These are phyloP conservation scores for Solanum chilense DNA, from an alignment of 257 asterid species.

Conservation along the genomic window DNA sequence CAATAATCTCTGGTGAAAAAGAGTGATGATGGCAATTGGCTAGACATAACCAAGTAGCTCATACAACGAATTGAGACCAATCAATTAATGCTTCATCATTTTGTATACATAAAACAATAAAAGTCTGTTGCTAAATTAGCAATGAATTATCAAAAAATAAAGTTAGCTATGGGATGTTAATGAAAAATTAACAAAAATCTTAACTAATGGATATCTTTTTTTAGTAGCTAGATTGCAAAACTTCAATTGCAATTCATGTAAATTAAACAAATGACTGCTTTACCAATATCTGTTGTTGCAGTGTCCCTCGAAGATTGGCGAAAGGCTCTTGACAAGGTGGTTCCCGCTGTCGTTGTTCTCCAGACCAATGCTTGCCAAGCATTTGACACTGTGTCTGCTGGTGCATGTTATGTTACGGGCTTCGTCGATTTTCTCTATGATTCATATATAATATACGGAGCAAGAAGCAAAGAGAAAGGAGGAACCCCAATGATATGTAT, in stretches of 20 bases:
- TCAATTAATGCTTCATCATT: background rate
- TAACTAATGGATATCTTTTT: background rate
- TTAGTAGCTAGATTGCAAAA: background rate
- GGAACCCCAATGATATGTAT: background rate
- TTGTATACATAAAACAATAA: background rate
- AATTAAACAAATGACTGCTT: background rate
- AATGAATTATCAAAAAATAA: background rate
- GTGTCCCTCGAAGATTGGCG: constrained; percentile 72
- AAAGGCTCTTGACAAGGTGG: constrained; percentile 71
- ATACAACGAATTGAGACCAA: background rate
- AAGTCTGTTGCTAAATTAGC: background rate
- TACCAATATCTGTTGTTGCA: background rate
- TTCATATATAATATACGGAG: background rate
- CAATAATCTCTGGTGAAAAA: background rate
- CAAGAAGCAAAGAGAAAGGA: background rate
- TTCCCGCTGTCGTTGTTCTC: constrained; percentile 92
- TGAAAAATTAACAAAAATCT: background rate
- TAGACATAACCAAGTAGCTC: background rate
- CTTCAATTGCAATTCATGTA: background rate
- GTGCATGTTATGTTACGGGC: constrained; percentile 90
- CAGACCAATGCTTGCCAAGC: constrained; percentile 94
- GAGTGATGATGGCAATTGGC: background rate
- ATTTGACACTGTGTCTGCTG: constrained; percentile 87
- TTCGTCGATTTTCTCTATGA: constrained; percentile 6
- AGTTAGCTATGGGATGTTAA: background rate